Evolutionary conservation across 352 stramenopile species (phyloP).

Genomic region (Blastocystis sp.): DNA sequence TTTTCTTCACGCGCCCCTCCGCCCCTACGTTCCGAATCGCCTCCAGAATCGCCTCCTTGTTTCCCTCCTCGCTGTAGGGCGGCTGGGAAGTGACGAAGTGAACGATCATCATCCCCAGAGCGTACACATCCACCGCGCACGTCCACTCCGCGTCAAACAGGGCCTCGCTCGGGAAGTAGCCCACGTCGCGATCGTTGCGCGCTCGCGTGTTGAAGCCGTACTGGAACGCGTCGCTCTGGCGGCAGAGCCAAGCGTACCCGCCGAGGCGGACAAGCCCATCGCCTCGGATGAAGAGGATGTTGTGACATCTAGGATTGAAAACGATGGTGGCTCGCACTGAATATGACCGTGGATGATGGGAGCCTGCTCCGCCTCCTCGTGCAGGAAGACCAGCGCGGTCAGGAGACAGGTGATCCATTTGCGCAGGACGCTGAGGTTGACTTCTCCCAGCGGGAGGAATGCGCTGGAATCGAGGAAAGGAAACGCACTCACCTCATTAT

Average conservation of each 20-base stretch:
- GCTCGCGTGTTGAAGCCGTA: conserved; percentile 52
- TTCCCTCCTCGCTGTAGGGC: conserved; percentile 12
- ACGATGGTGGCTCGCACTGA: not conserved
- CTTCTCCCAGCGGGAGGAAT: conserved; percentile 21
- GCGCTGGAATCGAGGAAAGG: not conserved
- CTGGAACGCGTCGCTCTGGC: not conserved
- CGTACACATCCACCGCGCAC: conserved; percentile 9
- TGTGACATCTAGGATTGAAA: conserved; percentile 39
- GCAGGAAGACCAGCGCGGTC: conserved; percentile 17
- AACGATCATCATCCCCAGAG: conserved; percentile 47
- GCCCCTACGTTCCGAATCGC: conserved; percentile 3
- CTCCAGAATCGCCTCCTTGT: conserved; percentile 17
- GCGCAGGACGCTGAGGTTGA: conserved; percentile 29
- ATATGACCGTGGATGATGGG: conserved; percentile 63
- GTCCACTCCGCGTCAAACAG: conserved; percentile 32
- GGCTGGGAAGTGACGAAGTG: conserved; percentile 25
- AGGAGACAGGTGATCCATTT: conserved; percentile 32
- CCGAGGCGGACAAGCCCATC: conserved; percentile 45
- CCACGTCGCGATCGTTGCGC: conserved; percentile 17
- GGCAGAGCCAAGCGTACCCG: conserved; percentile 42
- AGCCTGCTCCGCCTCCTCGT: conserved; percentile 13
- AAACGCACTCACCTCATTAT: not conserved
- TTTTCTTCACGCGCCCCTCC: not conserved
- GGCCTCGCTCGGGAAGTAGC: conserved; percentile 45
- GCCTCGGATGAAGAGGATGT: conserved; percentile 56